A percentile compares a stretch with the other conserved stretches of the same genome.
These are phyloP conservation scores for Glycine latifolia DNA, from an alignment of 306 rosid species.

Conservation along the genomic window DNA sequence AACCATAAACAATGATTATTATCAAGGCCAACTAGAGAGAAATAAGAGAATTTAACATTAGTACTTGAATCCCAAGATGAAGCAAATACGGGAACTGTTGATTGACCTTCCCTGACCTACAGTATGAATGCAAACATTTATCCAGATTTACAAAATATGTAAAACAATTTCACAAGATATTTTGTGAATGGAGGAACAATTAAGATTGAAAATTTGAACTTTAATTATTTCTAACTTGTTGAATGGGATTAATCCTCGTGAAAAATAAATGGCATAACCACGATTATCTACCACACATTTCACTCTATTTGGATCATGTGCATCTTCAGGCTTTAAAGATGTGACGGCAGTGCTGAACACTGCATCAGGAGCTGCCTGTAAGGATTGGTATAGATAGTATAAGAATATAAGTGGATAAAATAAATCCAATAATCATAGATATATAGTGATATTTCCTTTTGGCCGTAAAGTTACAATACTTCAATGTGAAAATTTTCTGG, in stretches of 20 bases:
- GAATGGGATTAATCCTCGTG: conserved; percentile 92
- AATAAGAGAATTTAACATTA: background rate
- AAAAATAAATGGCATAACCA: conserved; percentile 94
- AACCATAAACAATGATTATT: background rate
- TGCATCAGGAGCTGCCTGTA: conserved; percentile 95
- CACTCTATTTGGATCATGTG: conserved; percentile 87
- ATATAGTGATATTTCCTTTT: conserved; percentile 10
- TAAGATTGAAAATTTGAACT: background rate
- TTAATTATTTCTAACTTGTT: conserved; percentile 60
- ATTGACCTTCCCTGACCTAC: conserved; percentile 85
- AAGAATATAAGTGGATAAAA: conserved; percentile 33
- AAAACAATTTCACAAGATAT: conserved; percentile 15
- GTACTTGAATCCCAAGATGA: conserved; percentile 60
- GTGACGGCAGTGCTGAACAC: conserved; percentile 99
- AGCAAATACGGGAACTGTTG: conserved; percentile 62
- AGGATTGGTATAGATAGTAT: conserved; percentile 12
- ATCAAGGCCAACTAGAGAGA: conserved; percentile 5
- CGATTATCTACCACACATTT: conserved; percentile 80
- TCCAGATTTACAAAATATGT: conserved; percentile 32
- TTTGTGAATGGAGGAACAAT: background rate
- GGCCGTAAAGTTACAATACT: background rate
- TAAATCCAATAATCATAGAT: background rate
- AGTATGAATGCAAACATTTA: conserved; percentile 40
- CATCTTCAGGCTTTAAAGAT: conserved; percentile 86
- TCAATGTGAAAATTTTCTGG: conserved; percentile 6